Evolutionary conservation across 2,329 filamentous ascomycete species (phyloP), one percentile per base, ranked within the genome.

Genomic region (Diplodia intermedia): DNA sequence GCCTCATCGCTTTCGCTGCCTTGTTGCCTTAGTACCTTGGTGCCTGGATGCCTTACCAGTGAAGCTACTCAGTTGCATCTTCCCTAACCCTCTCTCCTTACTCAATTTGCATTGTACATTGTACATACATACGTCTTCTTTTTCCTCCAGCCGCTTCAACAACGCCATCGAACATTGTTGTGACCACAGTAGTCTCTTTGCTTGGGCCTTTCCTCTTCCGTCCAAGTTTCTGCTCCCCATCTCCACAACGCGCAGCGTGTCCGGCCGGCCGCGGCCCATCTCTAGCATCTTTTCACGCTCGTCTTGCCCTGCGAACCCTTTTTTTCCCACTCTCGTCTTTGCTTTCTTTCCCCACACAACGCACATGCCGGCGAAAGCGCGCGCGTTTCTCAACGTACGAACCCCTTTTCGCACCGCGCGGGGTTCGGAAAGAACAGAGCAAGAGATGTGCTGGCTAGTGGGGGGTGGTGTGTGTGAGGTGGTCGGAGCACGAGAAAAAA

Each of bases 321-420:
- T 20, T 6, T 49, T 26, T 38, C 12, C 3, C 23, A 49, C 40
- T 14, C 43, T 33, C 14, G 12, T 55, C 29, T 54, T n/a, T 31
- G 33, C 33, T 14, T 2, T 56, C 23, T 2, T 56, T 23, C 54
- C 54, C 54, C 54, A 56, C 54, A 38, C 50, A 53, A 52, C 49
- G 9, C 50, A 15, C 20, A 29, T 7, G 18, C 50, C 50, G 12
- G 50, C 50, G 26, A 26, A 20, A 18, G 23, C 11, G 20, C 14
- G 43, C n/a, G 9, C 43, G 9, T 6, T 49, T 29, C 14, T 4
- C 20, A 23, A 38, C 31, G 23, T 15, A 56, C n/a, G 54, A 20
- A 56, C 54, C 54, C 54, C 54, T 56, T 56, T 56, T 56, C 54
- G 54, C 31, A 56, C 54, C 54, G 54, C 31, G 54, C 54, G 20